Base-by-base conservation (phyloP, 2,329 filamentous ascomycete species). In the Plectosphaerella sp. region DNA sequence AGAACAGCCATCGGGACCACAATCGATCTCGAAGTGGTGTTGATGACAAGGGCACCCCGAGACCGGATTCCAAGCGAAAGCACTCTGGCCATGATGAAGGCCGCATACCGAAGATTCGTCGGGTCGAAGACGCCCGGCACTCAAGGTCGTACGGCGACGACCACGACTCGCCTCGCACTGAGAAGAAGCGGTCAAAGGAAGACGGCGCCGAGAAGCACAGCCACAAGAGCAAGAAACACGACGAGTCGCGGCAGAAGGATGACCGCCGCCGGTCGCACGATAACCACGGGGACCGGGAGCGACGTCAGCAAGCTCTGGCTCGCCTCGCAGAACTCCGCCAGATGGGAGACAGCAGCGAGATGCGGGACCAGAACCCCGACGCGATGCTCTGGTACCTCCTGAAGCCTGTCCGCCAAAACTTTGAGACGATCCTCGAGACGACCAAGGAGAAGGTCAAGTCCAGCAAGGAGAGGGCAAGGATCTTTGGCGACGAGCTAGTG, bases 361-460 rank as follows among this genome's bases (percentile, higher is more conserved):
- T 76, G 57, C 68, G 74, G 24, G 72, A 66, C 45, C 69, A 66
- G 49, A 69, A 76, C 49, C 72, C 74, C 45, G 73, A 76, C 53
- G 72, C 72, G 4, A 70, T 75, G 67, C 72, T 77, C 20, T 75
- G 73, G 72, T 74, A 69, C 53, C 61, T 79, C 37, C 65, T 86
- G 54, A 79, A 80, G 54, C 82, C 83, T 14, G 80, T 87, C 25
- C 75, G 75, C 47, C 76, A 80, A 54, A 84, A 82, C 55, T 78
- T 88, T 48, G 76, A 79, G 57, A 75, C 72, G 25, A 80, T 87
- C 50, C 72, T 80, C 50, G 78, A 76, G 49, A 84, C 83, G 4
- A 87, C 81, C 3, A 81, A 80, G 58, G 82, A 83, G 58, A 78
- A 78, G 48, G 80, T 85, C 55, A 82, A 82, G 51, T 82, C 79